These are phyloP conservation scores for Marasmius sp. DNA, from an alignment of 1,284 basidiomycete genomes.

Conservation along the genomic window DNA sequence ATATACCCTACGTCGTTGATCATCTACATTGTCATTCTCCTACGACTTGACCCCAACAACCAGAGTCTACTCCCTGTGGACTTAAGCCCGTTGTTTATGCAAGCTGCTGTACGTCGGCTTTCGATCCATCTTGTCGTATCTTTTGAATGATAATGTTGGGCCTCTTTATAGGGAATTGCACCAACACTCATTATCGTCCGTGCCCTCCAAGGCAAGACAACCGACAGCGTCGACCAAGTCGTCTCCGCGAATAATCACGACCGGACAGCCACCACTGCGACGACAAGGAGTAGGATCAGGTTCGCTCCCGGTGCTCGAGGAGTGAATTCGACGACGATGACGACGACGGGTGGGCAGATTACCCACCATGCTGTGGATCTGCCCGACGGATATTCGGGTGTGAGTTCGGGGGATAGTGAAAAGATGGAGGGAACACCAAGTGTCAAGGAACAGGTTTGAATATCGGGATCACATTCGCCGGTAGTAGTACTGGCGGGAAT, in stretches of 20 bases:
- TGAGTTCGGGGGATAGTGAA: no score
- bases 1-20: background rate
- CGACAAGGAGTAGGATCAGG: background rate
- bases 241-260: constrained; percentile 1
- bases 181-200: constrained; percentile 3
- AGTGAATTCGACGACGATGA: background rate
- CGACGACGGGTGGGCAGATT: background rate
- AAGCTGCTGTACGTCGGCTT: background rate
- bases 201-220: constrained; percentile 3
- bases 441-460: no score
- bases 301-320: background rate
- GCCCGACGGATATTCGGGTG: no score
- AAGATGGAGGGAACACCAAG: no score
- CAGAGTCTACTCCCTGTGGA: constrained; percentile 4
- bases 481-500: no score
- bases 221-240: constrained; percentile 3
- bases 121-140: background rate
- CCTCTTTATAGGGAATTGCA: background rate
- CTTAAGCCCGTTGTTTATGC: constrained; percentile 3
- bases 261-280: background rate
- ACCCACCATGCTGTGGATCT: no score
- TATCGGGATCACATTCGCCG: no score
- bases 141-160: background rate
- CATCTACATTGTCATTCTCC: constrained; percentile 2
- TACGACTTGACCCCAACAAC: background rate